Evolutionary conservation across 208 protist genomes (phyloP), one percentile per base, ranked within the genome.

Genomic region (Leishmania gerbilli): DNA sequence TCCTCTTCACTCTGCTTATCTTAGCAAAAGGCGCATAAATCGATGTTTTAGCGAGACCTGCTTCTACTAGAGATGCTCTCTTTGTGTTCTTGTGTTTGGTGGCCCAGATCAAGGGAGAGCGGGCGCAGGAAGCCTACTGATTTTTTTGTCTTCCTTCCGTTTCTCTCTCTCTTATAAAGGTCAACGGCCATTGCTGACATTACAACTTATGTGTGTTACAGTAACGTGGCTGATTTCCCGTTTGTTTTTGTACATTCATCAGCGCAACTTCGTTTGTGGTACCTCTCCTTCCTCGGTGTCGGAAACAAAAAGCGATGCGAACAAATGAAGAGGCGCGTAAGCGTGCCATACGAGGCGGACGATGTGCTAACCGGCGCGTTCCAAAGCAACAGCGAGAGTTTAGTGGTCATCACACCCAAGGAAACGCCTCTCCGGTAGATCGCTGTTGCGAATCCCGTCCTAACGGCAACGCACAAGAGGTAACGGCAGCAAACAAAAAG

Each of bases 191-290:
- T 76, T 45, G 71, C n/a, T 17, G 51, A 40, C 45, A n/a, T 40
- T 80, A 53, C 47, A 60, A 47, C 34, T 55, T 51, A 74, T 34
- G 45, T 74, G 34, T 49, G 31, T 79, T 62, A 68, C 31, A 76
- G 42, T 21, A 9, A 40, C 34, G 71, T 75, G 71, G 31, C 7
- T 60, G 11, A 55, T 74, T 56, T 76, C 42, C 60, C 2, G 7
- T 31, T 68, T 67, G 45, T 17, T 56, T 17, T 64, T 64, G 13
- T 31, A 31, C 55, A 19, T 77, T 9, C 17, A 67, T 27, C 2
- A 11, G 5, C 24, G 24, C 51, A 27, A 2, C 72, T 42, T 60
- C 9, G 40, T 11, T 58, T 60, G 37, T 68, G 67, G 53, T 77
- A 60, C 21, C 7, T 77, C 24, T 51, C 34, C 71, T 76, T 76